phyloP scores from a whole-genome alignment of 176 grass and related monocot genomes.

The Carex myosuroides region DNA sequence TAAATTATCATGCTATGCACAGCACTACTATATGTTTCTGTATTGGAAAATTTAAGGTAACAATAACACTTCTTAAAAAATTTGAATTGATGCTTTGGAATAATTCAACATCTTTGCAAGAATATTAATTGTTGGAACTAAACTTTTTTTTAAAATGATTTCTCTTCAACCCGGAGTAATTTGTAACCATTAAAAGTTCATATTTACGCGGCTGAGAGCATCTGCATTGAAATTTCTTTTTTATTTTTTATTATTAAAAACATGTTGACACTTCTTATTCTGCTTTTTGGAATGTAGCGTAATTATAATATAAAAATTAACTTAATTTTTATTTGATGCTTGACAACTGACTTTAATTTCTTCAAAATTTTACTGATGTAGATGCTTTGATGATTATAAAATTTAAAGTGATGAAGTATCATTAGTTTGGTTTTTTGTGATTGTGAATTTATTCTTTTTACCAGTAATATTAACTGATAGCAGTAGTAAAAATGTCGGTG shows the following conservation, averaged over 20 bases:
- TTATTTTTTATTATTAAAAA: too few species aligned
- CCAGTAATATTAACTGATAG: neutral
- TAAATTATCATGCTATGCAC: neutral
- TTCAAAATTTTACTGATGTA: too few species aligned
- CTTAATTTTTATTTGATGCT: too few species aligned
- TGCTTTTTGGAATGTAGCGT: too few species aligned
- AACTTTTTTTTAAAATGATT: neutral
- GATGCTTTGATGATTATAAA: neutral
- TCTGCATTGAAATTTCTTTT: too few species aligned
- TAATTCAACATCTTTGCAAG: neutral
- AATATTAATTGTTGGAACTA: neutral
- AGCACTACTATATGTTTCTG: neutral
- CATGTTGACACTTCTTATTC: too few species aligned
- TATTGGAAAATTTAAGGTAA: neutral
- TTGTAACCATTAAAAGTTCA: neutral
- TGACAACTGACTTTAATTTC: too few species aligned
- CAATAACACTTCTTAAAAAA: neutral
- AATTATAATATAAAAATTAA: too few species aligned
- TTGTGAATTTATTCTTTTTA: neutral
- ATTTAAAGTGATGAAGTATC: neutral
- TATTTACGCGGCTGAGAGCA: neutral
- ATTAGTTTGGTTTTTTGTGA: neutral
- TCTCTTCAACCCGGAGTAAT: neutral
- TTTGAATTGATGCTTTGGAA: neutral
- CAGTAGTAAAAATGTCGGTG: neutral